phyloP scores from a whole-genome alignment of 345 rosid species.

The Rhodamnia rubescens region DNA sequence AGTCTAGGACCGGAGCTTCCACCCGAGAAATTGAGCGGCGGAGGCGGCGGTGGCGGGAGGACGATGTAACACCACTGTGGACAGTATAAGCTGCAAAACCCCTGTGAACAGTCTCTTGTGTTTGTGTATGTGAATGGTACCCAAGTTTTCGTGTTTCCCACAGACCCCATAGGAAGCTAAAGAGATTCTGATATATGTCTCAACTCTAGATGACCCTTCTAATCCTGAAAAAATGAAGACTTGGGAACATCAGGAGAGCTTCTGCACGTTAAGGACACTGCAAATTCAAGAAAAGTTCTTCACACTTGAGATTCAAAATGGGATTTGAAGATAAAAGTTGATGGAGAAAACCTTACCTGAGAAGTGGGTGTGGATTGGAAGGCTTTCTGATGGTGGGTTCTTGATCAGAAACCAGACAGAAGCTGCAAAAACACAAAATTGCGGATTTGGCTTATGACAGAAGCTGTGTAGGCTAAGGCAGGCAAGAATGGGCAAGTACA shows the following conservation, averaged over 20 bases:
- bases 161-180: conserved; percentile 15
- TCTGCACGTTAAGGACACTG: neutral
- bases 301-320: neutral
- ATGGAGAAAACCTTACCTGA: neutral
- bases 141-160: conserved; percentile 32
- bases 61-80: conserved; percentile 78
- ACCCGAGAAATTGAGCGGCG: conserved; percentile 35
- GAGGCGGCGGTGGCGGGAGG: conserved; percentile 32
- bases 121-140: conserved; percentile 30
- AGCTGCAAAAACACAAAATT: neutral
- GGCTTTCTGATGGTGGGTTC: neutral
- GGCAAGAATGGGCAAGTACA: neutral
- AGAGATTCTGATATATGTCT: neutral
- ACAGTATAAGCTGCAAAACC: conserved; percentile 59
- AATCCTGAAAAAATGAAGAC: neutral
- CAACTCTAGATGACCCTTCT: neutral
- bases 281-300: neutral
- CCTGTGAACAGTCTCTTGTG: conserved; percentile 65
- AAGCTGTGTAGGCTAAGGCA: neutral
- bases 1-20: conserved; percentile 34
- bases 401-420: neutral
- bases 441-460: neutral
- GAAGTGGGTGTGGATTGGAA: neutral
- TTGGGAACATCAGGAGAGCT: neutral
- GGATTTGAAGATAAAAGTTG: neutral